phyloP scores from a whole-genome alignment of 768 basidiomycete species.

The Lactarius tabidus region DNA sequence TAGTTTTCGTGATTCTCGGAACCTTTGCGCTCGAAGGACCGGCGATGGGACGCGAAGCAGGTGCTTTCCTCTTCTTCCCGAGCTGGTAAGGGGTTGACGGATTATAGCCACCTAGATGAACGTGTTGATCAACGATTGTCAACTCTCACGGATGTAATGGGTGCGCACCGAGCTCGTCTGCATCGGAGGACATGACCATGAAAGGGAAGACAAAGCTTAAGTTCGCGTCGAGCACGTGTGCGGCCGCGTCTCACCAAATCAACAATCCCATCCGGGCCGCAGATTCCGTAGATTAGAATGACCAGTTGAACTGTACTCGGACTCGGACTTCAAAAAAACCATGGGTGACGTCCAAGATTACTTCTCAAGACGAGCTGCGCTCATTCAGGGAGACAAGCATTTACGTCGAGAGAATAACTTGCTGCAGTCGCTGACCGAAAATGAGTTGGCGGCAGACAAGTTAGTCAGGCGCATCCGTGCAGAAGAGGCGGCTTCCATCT shows the following conservation, averaged over 20 bases:
- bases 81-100: constrained; percentile 31
- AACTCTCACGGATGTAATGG: neutral
- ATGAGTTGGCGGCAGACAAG: constrained; percentile 52
- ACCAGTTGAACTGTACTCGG: too few species aligned
- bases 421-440: constrained; percentile 27
- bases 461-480: constrained; percentile 53
- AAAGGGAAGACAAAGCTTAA: neutral
- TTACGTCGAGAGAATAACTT: constrained; percentile 29
- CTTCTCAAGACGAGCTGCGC: constrained; percentile 24
- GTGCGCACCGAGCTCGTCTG: constrained; percentile 27
- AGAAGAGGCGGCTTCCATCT: constrained; percentile 52
- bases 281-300: neutral
- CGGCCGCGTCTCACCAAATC: constrained; percentile 1
- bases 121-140: constrained; percentile 5
- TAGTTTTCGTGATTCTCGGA: constrained; percentile 14
- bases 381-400: constrained; percentile 31
- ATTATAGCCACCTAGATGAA: constrained; percentile 28
- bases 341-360: constrained; percentile 25
- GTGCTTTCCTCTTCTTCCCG: constrained; percentile 28
- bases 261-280: constrained; percentile 14
- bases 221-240: neutral
- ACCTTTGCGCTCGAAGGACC: constrained; percentile 27
- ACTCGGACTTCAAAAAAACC: neutral
- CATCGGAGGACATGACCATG: constrained; percentile 20
- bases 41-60: constrained; percentile 20